phyloP scores from a whole-genome alignment of 257 asterid species.

The Capsicum baccatum region DNA sequence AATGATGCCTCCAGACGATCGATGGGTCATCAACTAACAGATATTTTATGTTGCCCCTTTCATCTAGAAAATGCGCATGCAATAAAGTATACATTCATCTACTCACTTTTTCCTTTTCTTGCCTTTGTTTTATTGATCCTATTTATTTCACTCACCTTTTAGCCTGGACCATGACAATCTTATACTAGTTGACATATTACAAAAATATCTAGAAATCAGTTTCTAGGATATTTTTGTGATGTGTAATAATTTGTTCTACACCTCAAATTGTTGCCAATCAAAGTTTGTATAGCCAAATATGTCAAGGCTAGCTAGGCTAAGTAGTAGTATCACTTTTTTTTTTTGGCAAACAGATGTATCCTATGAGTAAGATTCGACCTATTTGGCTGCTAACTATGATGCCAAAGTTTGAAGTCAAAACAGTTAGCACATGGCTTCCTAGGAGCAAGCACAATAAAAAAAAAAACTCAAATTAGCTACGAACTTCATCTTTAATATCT shows the following conservation, averaged over 20 bases:
- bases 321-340: not conserved
- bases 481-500: not conserved
- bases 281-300: not conserved
- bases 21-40: not conserved
- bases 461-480: not conserved
- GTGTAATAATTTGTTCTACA: not conserved
- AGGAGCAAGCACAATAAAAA: not conserved
- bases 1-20: not conserved
- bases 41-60: slow-evolving; percentile 14
- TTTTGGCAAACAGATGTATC: not conserved
- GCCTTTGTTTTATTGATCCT: not conserved
- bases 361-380: no score
- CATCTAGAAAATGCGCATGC: not conserved
- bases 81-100: not conserved
- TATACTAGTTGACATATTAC: not conserved
- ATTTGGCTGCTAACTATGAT: not conserved
- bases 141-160: not conserved
- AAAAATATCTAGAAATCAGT: not conserved
- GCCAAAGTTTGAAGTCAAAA: not conserved
- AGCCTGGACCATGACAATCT: not conserved
- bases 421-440: not conserved
- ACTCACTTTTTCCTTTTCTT: not conserved
- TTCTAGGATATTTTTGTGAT: not conserved
- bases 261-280: not conserved
- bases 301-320: not conserved